phyloP scores from a whole-genome alignment of 2,329 filamentous ascomycete species.

The Colletotrichum euphorbiae region DNA sequence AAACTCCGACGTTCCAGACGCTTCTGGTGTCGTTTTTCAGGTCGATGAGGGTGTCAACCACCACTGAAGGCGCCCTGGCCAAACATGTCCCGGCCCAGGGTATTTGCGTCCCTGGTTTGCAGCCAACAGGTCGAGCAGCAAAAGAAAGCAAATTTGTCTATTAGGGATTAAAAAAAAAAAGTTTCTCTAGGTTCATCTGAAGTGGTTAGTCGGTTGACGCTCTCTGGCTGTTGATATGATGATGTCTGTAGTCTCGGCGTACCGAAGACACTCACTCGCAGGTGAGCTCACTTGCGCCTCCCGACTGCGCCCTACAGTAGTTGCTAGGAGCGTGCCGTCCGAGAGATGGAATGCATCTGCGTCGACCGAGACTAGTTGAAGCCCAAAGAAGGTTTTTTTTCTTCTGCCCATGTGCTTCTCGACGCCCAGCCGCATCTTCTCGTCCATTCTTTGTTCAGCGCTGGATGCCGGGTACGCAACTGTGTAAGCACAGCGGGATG shows the following conservation, averaged over 20 bases:
- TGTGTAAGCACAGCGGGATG: slow-evolving; percentile 4
- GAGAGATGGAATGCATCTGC: neutral
- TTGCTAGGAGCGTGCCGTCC: neutral
- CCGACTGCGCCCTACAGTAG: neutral
- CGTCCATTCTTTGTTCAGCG: neutral
- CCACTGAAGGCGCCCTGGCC: slow-evolving; percentile 17
- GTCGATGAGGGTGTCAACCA: neutral
- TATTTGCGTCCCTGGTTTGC: slow-evolving; percentile 16
- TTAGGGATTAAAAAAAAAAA: slow-evolving; percentile 4
- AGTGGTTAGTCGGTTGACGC: slow-evolving; percentile 22
- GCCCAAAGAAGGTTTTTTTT: neutral
- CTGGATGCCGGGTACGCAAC: neutral
- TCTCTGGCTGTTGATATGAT: slow-evolving; percentile 10
- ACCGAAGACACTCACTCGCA: slow-evolving; percentile 2
- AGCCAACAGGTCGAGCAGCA: slow-evolving; percentile 12
- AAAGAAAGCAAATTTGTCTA: slow-evolving; percentile 18
- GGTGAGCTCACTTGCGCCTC: neutral
- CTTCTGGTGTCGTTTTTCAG: slow-evolving; percentile 11
- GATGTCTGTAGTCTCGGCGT: slow-evolving; percentile 15
- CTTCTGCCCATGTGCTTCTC: slow-evolving; percentile 1
- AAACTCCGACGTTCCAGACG: slow-evolving; percentile 8
- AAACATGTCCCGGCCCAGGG: slow-evolving; percentile 13
- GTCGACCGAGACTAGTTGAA: neutral
- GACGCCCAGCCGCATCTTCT: neutral
- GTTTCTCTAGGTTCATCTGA: slow-evolving; percentile 32